phyloP scores from a whole-genome alignment of 805 yeast species.

The Spathaspora sp. region DNA sequence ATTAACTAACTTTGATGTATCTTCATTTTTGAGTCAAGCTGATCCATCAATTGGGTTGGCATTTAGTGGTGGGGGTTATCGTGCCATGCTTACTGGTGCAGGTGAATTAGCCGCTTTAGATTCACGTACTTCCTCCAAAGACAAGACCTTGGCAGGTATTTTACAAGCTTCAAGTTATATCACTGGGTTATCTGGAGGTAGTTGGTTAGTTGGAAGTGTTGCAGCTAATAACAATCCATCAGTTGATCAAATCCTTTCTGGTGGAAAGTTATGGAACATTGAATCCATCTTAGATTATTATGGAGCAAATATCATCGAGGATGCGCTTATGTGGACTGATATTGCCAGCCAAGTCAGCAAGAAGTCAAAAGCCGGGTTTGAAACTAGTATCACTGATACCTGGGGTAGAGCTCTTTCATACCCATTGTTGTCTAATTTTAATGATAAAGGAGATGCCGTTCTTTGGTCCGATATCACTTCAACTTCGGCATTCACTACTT shows the following conservation, averaged over 20 bases:
- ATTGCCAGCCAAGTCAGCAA: slow-evolving; percentile 48
- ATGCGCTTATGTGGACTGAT: slow-evolving; percentile 23
- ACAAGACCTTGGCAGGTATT: slow-evolving; percentile 70
- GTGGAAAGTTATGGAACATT: slow-evolving; percentile 33
- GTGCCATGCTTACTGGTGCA: slow-evolving; percentile 86
- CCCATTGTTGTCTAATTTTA: slow-evolving; percentile 31
- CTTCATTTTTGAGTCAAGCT: slow-evolving; percentile 22
- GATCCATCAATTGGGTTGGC: slow-evolving; percentile 39
- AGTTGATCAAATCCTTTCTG: slow-evolving; percentile 35
- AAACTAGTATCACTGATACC: slow-evolving; percentile 36
- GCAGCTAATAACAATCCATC: slow-evolving; percentile 57
- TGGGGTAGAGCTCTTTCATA: slow-evolving; percentile 42
- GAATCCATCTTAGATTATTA: slow-evolving; percentile 67
- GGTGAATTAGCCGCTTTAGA: slow-evolving; percentile 82
- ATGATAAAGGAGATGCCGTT: slow-evolving; percentile 24
- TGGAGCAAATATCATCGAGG: slow-evolving; percentile 45
- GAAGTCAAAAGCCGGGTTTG: slow-evolving; percentile 39
- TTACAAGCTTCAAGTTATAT: slow-evolving; percentile 70
- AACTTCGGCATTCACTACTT: slow-evolving; percentile 20
- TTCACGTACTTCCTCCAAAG: slow-evolving; percentile 56
- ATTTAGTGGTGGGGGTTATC: slow-evolving; percentile 77
- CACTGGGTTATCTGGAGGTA: slow-evolving; percentile 66
- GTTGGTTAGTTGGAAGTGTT: slow-evolving; percentile 64
- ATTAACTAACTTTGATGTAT: slow-evolving; percentile 19
- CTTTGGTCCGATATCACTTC: slow-evolving; percentile 30